Evolutionary conservation across 768 basidiomycete genomes (phyloP).

Genomic region (Tephrocybe sp.): DNA sequence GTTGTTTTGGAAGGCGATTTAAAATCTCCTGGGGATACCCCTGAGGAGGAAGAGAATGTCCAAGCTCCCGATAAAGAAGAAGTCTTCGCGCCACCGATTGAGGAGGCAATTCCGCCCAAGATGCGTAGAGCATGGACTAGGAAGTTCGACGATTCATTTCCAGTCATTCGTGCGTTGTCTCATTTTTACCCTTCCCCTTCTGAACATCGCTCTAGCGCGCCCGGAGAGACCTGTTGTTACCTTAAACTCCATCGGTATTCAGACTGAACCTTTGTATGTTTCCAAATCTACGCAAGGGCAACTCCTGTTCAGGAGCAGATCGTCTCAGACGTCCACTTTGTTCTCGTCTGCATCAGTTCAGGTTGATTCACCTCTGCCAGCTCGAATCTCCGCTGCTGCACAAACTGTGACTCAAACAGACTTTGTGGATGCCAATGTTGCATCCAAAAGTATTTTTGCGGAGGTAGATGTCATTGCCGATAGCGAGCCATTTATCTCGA

Average conservation of each 20-base stretch:
- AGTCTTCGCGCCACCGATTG: constrained; percentile 21
- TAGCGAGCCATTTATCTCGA: not conserved
- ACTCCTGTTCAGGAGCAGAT: constrained; percentile 11
- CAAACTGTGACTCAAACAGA: constrained; percentile 18
- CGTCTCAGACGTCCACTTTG: constrained; percentile 22
- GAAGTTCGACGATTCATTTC: constrained; percentile 44
- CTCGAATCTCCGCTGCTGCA: constrained; percentile 11
- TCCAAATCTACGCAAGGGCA: constrained; percentile 39
- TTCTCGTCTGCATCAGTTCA: constrained; percentile 21
- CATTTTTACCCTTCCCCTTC: not conserved
- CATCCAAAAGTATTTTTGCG: constrained; percentile 18
- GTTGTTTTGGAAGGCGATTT: constrained; percentile 61
- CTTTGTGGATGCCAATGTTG: constrained; percentile 14
- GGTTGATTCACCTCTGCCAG: constrained; percentile 14
- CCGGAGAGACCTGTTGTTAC: constrained; percentile 15
- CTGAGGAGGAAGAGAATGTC: constrained; percentile 41
- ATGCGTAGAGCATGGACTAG: constrained; percentile 63
- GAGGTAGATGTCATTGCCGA: not conserved
- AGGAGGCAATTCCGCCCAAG: constrained; percentile 56
- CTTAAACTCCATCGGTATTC: constrained; percentile 45
- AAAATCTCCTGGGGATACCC: constrained; percentile 30
- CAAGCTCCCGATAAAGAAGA: constrained; percentile 42
- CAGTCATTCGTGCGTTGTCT: constrained; percentile 35
- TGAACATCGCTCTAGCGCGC: constrained; percentile 8
- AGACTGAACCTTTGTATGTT: constrained; percentile 30